Conservation (phyloP, 305 asterid species). For the Fraxinus velutina region DNA sequence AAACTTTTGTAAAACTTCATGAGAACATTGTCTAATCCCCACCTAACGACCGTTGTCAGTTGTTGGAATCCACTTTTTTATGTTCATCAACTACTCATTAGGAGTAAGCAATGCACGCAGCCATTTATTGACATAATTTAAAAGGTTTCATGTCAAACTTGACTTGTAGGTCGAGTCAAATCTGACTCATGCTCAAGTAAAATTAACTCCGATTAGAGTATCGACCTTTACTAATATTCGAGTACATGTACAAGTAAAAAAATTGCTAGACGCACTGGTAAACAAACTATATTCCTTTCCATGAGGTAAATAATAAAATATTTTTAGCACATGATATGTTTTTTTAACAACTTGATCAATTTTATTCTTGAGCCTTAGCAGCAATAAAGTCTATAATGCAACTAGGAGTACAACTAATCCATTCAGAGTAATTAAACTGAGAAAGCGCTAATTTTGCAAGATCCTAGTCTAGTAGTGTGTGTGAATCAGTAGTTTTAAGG, state of each 20-base stretch:
- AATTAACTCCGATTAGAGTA: background rate
- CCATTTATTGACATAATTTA: background rate
- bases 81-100: background rate
- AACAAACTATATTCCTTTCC: too few relatives aligned
- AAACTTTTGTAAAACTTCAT: background rate
- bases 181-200: too few relatives aligned
- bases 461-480: background rate
- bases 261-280: background rate
- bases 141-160: background rate
- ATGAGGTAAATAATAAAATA: too few relatives aligned
- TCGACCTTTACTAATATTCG: background rate
- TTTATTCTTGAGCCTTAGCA: background rate
- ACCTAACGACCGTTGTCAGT: background rate
- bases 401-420: background rate
- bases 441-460: background rate
- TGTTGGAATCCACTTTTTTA: background rate
- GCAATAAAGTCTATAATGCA: background rate
- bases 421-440: background rate
- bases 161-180: background rate
- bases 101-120: background rate
- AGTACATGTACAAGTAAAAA: background rate
- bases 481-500: background rate
- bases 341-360: background rate
- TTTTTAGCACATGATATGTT: background rate
- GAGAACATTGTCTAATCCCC: background rate